Conservation (phyloP, 768 basidiomycete species). For the Multifurca ochricompacta region DNA sequence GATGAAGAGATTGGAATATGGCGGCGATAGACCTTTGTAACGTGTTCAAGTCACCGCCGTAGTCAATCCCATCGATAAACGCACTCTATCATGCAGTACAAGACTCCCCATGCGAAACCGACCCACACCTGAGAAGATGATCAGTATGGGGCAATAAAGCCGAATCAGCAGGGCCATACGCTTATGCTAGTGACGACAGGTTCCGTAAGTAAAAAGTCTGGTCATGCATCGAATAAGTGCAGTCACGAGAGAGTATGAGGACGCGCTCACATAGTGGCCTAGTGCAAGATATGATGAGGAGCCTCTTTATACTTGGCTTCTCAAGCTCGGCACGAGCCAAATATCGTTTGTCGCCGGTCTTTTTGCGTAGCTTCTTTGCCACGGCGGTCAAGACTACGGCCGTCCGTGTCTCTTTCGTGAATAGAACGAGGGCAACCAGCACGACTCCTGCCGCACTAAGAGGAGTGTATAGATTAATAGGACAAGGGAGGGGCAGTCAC, state of each 20-base stretch:
- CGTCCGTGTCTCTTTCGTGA: conserved; percentile 68
- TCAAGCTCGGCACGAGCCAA: conserved; percentile 59
- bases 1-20: conserved; percentile 49
- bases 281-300: conserved; percentile 65
- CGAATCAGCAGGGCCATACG: conserved; percentile 32
- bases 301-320: conserved; percentile 40
- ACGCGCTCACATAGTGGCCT: conserved; percentile 56
- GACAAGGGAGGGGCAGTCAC: background rate
- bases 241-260: background rate
- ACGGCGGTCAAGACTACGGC: conserved; percentile 60
- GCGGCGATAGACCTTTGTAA: conserved; percentile 45
- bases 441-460: conserved; percentile 46
- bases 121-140: conserved; percentile 47
- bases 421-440: conserved; percentile 39
- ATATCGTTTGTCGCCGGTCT: conserved; percentile 57
- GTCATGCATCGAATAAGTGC: background rate
- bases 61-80: background rate
- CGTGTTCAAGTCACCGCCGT: background rate
- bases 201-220: conserved; percentile 64
- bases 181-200: conserved; percentile 68
- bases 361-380: conserved; percentile 55
- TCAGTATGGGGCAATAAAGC: background rate
- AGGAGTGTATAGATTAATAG: conserved; percentile 7
- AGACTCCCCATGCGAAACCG: conserved; percentile 69
- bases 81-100: conserved; percentile 60